Evolutionary conservation across 306 rosid genomes (phyloP).

Genomic region (Leucaena leucocephala): DNA sequence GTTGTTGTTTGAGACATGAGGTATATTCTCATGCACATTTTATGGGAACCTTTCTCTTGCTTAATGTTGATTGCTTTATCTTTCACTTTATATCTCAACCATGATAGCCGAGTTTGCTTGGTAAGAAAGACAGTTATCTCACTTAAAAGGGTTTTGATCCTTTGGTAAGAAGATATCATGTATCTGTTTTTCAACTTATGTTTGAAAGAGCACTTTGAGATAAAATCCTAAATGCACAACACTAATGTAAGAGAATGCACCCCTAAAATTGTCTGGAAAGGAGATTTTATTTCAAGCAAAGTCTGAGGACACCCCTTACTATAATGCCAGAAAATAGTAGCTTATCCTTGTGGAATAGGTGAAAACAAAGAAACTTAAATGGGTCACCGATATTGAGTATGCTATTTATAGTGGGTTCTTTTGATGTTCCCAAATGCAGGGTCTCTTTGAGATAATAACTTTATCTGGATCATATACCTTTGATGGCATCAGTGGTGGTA

Average conservation of each 20-base stretch:
- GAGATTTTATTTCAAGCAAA: too few species aligned
- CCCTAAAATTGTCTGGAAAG: not conserved
- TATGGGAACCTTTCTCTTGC: not conserved
- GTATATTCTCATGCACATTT: constrained; percentile 32
- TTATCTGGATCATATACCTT: constrained; percentile 50
- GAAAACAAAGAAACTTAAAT: not conserved
- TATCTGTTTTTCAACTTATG: not conserved
- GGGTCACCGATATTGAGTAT: not conserved
- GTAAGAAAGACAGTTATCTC: not conserved
- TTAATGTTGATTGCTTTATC: not conserved
- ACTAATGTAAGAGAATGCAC: not conserved
- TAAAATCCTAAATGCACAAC: not conserved
- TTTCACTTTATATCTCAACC: not conserved
- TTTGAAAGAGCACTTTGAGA: constrained; percentile 28
- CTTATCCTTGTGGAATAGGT: not conserved
- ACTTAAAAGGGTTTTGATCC: not conserved
- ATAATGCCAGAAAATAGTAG: not conserved
- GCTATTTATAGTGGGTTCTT: not conserved
- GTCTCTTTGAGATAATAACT: constrained; percentile 53
- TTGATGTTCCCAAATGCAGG: constrained; percentile 41
- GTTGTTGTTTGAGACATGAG: constrained; percentile 41
- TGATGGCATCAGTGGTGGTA: constrained; percentile 4
- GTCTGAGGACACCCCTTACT: too few species aligned
- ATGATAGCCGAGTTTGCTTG: not conserved
- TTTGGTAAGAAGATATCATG: not conserved